Conservation (phyloP, 306 rosid species). For the Canavalia gladiata region DNA sequence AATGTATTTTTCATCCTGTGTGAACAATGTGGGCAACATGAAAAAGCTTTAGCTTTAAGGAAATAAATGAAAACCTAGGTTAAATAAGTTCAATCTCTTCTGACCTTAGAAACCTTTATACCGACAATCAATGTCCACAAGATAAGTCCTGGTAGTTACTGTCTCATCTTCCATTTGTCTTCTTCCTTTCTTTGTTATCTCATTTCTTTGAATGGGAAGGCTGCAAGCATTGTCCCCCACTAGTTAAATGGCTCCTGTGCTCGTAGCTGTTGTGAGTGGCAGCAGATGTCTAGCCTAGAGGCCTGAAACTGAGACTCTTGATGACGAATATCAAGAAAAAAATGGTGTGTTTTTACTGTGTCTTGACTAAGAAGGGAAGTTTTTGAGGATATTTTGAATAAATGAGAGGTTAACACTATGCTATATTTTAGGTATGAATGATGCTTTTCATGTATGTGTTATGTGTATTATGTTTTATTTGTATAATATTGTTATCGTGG, state of each 20-base stretch:
- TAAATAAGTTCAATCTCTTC: slow-evolving; percentile 2
- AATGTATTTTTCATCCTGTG: neutral
- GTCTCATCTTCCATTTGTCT: neutral
- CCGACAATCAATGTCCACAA: neutral
- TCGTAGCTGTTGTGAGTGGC: neutral
- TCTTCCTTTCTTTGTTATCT: slow-evolving; percentile 7
- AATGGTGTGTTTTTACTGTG: neutral
- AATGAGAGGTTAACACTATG: neutral
- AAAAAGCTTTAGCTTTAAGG: neutral
- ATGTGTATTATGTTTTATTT: neutral
- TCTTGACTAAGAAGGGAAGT: neutral
- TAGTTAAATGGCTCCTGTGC: neutral
- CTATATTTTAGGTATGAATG: slow-evolving; percentile 1
- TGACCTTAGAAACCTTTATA: slow-evolving; percentile 13
- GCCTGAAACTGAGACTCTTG: neutral
- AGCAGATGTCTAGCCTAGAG: neutral
- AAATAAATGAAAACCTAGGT: neutral
- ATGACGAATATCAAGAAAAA: neutral
- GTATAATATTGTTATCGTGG: neutral
- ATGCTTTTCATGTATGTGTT: neutral
- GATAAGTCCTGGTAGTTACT: neutral
- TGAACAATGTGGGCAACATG: neutral
- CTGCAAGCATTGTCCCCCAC: neutral
- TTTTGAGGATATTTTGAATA: neutral
- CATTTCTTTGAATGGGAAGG: neutral